Conservation (phyloP, 2,329 filamentous ascomycete species). For the Cryphonectria carpinicola region DNA sequence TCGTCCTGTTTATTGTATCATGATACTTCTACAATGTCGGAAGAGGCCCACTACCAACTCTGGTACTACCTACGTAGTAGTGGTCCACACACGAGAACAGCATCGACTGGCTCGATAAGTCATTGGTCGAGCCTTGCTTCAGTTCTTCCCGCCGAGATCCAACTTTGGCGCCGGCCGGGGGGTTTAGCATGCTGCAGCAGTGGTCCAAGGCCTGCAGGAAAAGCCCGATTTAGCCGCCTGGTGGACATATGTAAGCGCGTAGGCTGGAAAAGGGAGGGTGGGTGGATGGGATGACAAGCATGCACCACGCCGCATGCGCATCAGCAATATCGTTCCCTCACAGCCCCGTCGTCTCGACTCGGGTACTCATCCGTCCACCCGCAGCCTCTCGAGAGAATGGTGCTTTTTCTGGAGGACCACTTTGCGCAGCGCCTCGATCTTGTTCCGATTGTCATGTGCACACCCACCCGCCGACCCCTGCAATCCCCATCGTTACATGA, state of each 20-base stretch:
- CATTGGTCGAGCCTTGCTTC: background rate
- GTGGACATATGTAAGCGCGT: constrained; percentile 17
- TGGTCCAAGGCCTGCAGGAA: background rate
- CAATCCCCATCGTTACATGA: background rate
- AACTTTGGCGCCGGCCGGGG: constrained; percentile 4
- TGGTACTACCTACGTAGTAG: background rate
- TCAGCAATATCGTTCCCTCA: background rate
- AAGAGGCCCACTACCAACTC: background rate
- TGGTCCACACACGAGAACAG: background rate
- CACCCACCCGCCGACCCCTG: background rate
- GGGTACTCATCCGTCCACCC: background rate
- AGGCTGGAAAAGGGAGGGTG: background rate
- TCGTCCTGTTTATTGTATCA: background rate
- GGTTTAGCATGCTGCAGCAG: background rate
- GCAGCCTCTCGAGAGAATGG: background rate
- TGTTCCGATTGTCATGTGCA: background rate
- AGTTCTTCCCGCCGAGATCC: background rate
- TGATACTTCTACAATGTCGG: background rate
- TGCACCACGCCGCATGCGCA: constrained; percentile 1
- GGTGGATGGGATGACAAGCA: background rate
- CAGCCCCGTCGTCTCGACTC: background rate
- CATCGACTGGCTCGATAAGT: background rate
- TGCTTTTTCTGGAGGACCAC: background rate
- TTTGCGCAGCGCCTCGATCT: background rate
- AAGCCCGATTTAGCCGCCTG: constrained; percentile 6